Base-by-base conservation (phyloP, 495 filamentous ascomycete genomes). In the Trichoderma erinaceum region DNA sequence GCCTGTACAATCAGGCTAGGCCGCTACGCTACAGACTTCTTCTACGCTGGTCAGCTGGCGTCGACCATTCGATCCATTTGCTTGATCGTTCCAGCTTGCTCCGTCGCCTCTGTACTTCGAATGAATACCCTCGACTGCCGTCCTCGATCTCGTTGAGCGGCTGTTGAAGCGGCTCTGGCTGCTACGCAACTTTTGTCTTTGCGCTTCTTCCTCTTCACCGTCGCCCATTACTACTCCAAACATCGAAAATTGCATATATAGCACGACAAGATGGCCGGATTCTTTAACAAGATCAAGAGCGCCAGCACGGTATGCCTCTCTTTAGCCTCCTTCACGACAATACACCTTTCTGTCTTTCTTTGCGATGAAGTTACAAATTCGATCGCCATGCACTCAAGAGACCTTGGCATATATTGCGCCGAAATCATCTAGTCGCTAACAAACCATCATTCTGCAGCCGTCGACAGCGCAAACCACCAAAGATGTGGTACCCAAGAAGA, bases 401-500 rank as follows among this genome's bases (percentile, higher is more conserved):
- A 29, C 65, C 0, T 16, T 44, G 16, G 29, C 27, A 52, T 21
- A 7, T 29, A 23, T n/a, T 7, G 43, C 10, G 64, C 35, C 64
- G 15, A 41, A n/a, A 23, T 43, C 21, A 27, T n/a, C 11, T 41
- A n/a, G 13, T 41, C 41, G 66, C 66, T 67, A 48, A 67, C 66
- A 67, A 32, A 25, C 35, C 35, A 23, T 58, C 46, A 41, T 6
- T 6, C 4, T 65, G 35, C 56, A 46, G 38, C 64, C 35, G 5
- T 65, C 35, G 32, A 65, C 64, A 43, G 38, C 64, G 64, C 35
- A 65, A 75, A 74, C 79, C 66, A 73, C 68, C 72, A 80, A 78
- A 69, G 76, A 78, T 69, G 74, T 76, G 69, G 68, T 74, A 23
- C 73, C 71, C 50, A 78, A 75, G 69, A 94, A 93, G 78, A 95